Conservation (phyloP, 257 asterid species). For the Haberlea rhodopensis region DNA sequence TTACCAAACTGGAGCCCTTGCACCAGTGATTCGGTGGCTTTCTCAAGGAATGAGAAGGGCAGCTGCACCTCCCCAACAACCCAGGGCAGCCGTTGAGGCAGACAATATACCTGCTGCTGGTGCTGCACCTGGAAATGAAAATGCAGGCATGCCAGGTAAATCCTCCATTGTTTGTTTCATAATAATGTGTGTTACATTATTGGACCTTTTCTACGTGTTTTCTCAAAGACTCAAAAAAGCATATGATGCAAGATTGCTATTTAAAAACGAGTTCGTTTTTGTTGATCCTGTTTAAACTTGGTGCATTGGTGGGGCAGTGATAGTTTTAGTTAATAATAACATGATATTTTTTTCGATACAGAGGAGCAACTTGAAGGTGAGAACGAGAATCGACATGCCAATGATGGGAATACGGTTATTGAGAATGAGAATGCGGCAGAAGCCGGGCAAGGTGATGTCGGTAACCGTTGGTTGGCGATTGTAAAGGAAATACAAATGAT, state of each 20-base stretch:
- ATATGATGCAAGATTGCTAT: too few species aligned
- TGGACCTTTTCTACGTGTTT: not conserved
- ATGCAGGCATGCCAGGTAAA: slow-evolving; percentile 62
- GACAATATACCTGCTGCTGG: slow-evolving; percentile 61
- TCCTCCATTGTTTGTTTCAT: slow-evolving; percentile 3
- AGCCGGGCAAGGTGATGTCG: slow-evolving; percentile 47
- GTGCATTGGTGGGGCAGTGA: too few species aligned
- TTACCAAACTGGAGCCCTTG: slow-evolving; percentile 96
- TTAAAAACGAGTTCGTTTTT: too few species aligned
- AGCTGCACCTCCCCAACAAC: slow-evolving; percentile 80
- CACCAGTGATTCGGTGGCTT: slow-evolving; percentile 90
- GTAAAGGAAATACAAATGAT: slow-evolving; percentile 81
- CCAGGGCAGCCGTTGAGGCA: slow-evolving; percentile 61
- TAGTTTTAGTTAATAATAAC: not conserved
- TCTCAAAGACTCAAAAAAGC: slow-evolving; percentile 18
- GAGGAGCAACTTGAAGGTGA: slow-evolving; percentile 55
- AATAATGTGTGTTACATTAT: not conserved
- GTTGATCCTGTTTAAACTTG: too few species aligned
- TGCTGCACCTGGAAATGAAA: slow-evolving; percentile 59
- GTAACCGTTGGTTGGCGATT: slow-evolving; percentile 73
- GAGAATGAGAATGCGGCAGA: slow-evolving; percentile 52
- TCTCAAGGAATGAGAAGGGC: slow-evolving; percentile 95
- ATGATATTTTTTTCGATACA: slow-evolving; percentile 28
- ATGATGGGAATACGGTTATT: slow-evolving; percentile 43
- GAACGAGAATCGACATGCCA: slow-evolving; percentile 46